Conservation (phyloP, 2,329 filamentous ascomycete genomes). For the Microcera coccophila region DNA sequence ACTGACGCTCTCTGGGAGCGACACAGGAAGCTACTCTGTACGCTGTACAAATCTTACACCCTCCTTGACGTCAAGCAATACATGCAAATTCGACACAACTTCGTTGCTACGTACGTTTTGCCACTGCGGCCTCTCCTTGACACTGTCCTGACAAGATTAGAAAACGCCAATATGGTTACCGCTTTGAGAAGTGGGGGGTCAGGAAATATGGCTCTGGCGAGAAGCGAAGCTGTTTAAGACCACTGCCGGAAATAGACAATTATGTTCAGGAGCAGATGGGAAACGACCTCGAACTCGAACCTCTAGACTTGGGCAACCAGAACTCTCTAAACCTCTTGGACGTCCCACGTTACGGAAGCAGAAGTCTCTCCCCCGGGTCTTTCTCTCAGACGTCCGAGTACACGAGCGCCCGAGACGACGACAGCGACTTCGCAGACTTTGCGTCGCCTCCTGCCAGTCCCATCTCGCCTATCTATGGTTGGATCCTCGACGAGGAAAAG, state of each 20-base stretch:
- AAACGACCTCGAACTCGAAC: not conserved
- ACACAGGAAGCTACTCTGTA: conserved; percentile 18
- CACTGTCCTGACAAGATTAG: conserved; percentile 16
- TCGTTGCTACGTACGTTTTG: conserved; percentile 15
- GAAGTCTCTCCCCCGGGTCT: not conserved
- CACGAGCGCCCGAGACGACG: conserved; percentile 2
- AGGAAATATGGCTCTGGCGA: conserved; percentile 26
- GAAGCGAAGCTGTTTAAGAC: conserved; percentile 9
- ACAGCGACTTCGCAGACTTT: conserved; percentile 2
- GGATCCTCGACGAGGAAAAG: conserved; percentile 10
- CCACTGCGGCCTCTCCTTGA: not conserved
- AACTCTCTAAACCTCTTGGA: not conserved
- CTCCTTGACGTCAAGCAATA: conserved; percentile 18
- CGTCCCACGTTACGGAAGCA: not conserved
- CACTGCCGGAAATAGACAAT: conserved; percentile 4
- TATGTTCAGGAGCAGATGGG: not conserved
- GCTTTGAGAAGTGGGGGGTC: conserved; percentile 25
- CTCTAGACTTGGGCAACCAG: not conserved
- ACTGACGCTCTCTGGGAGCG: conserved; percentile 20
- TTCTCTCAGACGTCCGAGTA: conserved; percentile 1
- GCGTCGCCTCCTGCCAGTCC: not conserved
- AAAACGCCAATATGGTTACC: conserved; percentile 31
- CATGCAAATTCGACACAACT: conserved; percentile 16
- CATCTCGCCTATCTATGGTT: conserved; percentile 6
- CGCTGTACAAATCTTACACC: conserved; percentile 19